Base-by-base conservation (phyloP, 352 stramenopile genomes). In the Blastocystis sp. region DNA sequence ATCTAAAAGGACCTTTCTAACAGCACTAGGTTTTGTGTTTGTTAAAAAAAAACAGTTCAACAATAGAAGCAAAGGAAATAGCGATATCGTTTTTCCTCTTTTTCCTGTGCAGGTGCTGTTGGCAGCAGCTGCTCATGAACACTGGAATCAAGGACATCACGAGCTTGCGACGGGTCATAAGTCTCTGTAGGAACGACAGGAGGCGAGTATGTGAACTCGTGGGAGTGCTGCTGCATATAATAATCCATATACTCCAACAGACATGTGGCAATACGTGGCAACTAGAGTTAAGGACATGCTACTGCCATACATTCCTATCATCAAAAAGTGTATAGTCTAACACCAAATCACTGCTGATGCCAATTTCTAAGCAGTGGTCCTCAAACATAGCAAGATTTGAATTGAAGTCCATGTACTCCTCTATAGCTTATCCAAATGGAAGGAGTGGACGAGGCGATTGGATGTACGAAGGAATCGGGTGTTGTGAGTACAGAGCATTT, bases 371-470 rank as follows among this genome's bases (percentile, higher is more conserved):
- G 50, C 73, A 85, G 50, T 85, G 73, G 30, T 85, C 73, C 18
- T 34, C 47, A 65, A 85, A 85, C 16, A 66, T 68, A 18, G 43
- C 63, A 24, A 85, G 37, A 34, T 85, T 85, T 13, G 20, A 26
- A 69, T 85, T 85, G 73, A 39, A 85, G 39, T 85, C 73, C 47
- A 66, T 66, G 53, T 85, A 65, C 73, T 85, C 73, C 30, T 54
- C 73, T 85, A 85, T 2, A 39, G 8, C 18, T 69, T 3, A 68
- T 8, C 20, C 3, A 8, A 37, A 18, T 9, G 30, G 30, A 34
- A 34, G 30, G 30, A 34, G 30, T 34, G 1, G 30, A 34, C 30
- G 30, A 18, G 73, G 73, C 37, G 53, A 20, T 45, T 43, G 34
- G 26, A 68, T 85, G 30, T 37, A 85, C 26, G 65, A 50, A 20